A percentile compares a stretch with the other conserved stretches of the same genome.
phyloP scores from a whole-genome alignment of 257 asterid species.

The Solanum pennellii region DNA sequence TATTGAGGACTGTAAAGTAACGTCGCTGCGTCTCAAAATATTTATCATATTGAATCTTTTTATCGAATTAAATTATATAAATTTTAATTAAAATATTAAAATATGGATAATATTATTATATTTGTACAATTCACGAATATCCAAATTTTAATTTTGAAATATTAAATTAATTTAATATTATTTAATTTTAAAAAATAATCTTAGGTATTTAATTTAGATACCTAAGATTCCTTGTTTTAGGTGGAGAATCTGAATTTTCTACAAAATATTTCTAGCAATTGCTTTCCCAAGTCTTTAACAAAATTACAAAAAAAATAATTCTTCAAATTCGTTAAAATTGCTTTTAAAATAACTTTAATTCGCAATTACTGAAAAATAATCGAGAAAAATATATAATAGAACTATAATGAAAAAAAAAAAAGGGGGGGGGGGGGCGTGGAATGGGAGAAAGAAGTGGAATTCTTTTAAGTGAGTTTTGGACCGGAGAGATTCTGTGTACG shows the following conservation, averaged over 20 bases:
- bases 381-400: background rate
- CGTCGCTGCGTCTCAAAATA: background rate
- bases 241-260: background rate
- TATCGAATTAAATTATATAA: background rate
- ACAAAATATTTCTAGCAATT: background rate
- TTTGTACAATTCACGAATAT: background rate
- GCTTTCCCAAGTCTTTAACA: background rate
- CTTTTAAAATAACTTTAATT: background rate
- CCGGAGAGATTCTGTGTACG: accelerated
- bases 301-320: background rate
- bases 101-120: background rate
- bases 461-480: accelerated
- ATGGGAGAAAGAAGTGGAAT: background rate
- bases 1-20: background rate
- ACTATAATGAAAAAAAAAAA: background rate
- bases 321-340: background rate
- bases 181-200: background rate
- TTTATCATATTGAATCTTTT: background rate
- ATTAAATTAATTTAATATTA: background rate
- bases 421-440: too few species aligned
- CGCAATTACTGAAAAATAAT: background rate
- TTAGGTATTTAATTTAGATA: too few species aligned
- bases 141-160: background rate
- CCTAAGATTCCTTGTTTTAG: background rate
- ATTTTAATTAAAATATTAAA: background rate